phyloP scores from a whole-genome alignment of 495 filamentous ascomycete species.

The Bacidia gigantensis region DNA sequence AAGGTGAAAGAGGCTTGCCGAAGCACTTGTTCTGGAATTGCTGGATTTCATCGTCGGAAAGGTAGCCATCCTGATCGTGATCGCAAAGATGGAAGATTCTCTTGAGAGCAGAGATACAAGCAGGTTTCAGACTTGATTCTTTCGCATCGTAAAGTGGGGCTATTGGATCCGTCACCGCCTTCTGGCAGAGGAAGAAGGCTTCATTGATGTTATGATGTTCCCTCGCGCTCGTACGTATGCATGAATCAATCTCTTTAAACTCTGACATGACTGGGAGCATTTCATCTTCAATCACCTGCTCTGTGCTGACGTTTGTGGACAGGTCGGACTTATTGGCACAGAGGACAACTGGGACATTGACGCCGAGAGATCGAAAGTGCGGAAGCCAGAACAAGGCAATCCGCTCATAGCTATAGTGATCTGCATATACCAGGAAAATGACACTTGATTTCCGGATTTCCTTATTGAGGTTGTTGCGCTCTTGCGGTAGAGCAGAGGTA shows the following conservation, averaged over 20 bases:
- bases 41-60: constrained; percentile 80
- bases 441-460: constrained; percentile 95
- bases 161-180: constrained; percentile 96
- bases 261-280: constrained; percentile 98
- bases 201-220: constrained; percentile 95
- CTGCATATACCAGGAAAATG: constrained; percentile 92
- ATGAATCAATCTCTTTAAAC: constrained; percentile 97
- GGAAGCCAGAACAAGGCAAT: constrained; percentile 97
- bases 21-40: constrained; percentile 88
- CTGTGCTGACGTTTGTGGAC: constrained; percentile 49
- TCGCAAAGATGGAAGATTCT: constrained; percentile 92
- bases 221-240: constrained; percentile 86
- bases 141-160: constrained; percentile 94
- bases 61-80: constrained; percentile 87
- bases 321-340: constrained; percentile 96
- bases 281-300: constrained; percentile 83
- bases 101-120: constrained; percentile 69
- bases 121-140: constrained; percentile 75
- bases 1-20: constrained; percentile 60
- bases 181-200: constrained; percentile 93
- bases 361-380: constrained; percentile 88
- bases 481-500: constrained; percentile 88
- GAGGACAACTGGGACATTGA: constrained; percentile 94
- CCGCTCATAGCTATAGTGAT: constrained; percentile 96
- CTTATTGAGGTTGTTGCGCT: constrained; percentile 72